A percentile compares a stretch with the other conserved stretches of the same genome.
Conservation (phyloP, 2,329 filamentous ascomycete species). For the Colletotrichum noveboracense region DNA sequence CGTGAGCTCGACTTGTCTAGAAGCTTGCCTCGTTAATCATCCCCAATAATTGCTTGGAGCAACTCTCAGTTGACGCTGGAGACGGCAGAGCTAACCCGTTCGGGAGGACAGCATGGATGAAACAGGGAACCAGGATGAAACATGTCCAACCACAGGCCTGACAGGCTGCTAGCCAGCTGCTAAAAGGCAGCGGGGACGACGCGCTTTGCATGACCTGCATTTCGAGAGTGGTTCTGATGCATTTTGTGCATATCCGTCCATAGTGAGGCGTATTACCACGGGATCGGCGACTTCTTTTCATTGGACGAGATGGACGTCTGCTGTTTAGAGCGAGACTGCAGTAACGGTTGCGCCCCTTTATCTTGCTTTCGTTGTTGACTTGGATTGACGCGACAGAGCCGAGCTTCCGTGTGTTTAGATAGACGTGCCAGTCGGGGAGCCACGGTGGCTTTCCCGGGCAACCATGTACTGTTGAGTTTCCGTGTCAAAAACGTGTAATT, state of each 20-base stretch:
- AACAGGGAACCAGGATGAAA: conserved; percentile 6
- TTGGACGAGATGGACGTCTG: neutral
- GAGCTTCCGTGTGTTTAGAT: neutral
- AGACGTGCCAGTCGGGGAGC: neutral
- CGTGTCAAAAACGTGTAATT: neutral
- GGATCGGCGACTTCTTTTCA: neutral
- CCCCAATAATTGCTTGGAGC: neutral
- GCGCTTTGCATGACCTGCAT: conserved; percentile 16
- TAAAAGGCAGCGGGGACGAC: neutral
- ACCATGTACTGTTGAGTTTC: neutral
- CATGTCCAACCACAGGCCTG: conserved; percentile 1
- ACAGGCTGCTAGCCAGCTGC: neutral
- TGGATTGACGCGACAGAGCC: neutral
- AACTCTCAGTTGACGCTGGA: neutral
- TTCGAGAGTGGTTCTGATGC: neutral
- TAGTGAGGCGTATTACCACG: neutral
- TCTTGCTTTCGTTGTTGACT: neutral
- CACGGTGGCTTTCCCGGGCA: neutral
- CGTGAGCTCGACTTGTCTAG: neutral
- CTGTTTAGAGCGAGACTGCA: neutral
- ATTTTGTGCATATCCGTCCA: conserved; percentile 1
- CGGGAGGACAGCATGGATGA: neutral
- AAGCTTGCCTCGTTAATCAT: neutral
- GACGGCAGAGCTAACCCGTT: conserved; percentile 6
- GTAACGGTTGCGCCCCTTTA: neutral